Evolutionary conservation across 1,139 yeast genomes (phyloP).

Genomic region (Candida mesenterica): DNA sequence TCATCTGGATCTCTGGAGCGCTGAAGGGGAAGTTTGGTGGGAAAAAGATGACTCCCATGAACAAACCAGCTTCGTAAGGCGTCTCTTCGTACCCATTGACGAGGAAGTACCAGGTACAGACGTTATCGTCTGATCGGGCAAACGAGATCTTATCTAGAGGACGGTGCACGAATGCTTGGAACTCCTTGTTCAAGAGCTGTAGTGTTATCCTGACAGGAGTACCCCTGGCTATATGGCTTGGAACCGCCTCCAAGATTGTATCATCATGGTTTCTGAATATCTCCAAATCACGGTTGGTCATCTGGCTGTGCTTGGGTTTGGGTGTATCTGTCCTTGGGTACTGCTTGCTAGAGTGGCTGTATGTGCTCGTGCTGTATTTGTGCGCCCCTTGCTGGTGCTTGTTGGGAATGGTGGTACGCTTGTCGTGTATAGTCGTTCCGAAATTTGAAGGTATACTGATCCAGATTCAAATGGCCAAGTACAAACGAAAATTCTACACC

Average conservation of each 20-base stretch:
- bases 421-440: too few relatives aligned
- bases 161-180: constrained; percentile 7
- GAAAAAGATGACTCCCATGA: constrained; percentile 15
- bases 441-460: too few relatives aligned
- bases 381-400: too few relatives aligned
- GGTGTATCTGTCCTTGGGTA: background rate
- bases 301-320: background rate
- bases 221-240: constrained; percentile 2
- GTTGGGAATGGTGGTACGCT: too few relatives aligned
- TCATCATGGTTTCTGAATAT: constrained; percentile 1
- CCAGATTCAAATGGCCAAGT: too few relatives aligned
- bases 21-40: constrained; percentile 17
- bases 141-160: constrained; percentile 14
- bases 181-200: constrained; percentile 14
- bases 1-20: constrained; percentile 19
- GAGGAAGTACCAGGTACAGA: constrained; percentile 18
- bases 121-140: constrained; percentile 14
- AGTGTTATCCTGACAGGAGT: constrained; percentile 8
- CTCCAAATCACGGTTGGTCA: background rate
- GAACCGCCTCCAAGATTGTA: constrained; percentile 2
- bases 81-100: constrained; percentile 16
- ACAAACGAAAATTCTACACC: too few relatives aligned
- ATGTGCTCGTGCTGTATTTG: too few relatives aligned
- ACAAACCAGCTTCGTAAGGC: constrained; percentile 16
- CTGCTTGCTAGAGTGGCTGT: too few relatives aligned